Percentiles rank a stretch among this genome's conserved stretches.
phyloP scores from a whole-genome alignment of 768 basidiomycete genomes.

The Strobilomyces confusus region DNA sequence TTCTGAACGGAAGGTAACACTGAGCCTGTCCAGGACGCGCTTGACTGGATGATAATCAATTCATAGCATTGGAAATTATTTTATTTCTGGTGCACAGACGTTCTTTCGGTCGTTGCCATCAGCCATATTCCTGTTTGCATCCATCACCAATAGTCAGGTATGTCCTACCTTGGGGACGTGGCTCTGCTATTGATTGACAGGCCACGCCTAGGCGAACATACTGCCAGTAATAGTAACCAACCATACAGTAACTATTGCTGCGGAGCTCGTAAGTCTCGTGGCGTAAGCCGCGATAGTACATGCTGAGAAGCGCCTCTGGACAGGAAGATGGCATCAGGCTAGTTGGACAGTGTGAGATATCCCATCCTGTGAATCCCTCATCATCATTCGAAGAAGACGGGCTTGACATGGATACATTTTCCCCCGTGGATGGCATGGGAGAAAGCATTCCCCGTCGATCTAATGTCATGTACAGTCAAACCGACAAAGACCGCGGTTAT shows the following conservation, averaged over 20 bases:
- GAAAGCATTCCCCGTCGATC: conserved; percentile 42
- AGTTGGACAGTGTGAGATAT: conserved; percentile 92
- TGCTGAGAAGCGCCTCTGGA: conserved; percentile 4
- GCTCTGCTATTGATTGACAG: conserved; percentile 10
- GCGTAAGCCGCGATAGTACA: conserved; percentile 50
- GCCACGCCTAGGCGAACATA: conserved; percentile 58
- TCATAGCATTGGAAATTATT: conserved; percentile 81
- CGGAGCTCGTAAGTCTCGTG: conserved; percentile 58
- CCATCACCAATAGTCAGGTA: conserved; percentile 77
- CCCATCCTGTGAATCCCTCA: conserved; percentile 61
- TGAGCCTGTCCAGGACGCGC: background rate
- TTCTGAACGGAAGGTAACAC: conserved; percentile 77
- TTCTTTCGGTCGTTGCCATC: conserved; percentile 93
- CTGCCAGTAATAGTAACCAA: conserved; percentile 91
- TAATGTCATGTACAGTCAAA: conserved; percentile 65
- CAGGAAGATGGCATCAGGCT: conserved; percentile 74
- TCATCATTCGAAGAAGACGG: conserved; percentile 29
- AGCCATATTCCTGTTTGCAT: conserved; percentile 90
- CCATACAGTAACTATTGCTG: conserved; percentile 93
- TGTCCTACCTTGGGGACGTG: conserved; percentile 15
- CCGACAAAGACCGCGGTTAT: conserved; percentile 45
- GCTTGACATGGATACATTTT: conserved; percentile 35
- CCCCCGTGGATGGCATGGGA: conserved; percentile 54
- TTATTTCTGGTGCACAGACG: conserved; percentile 81
- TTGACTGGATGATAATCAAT: background rate